These are phyloP conservation scores for Solanum okadae DNA, from an alignment of 257 asterid genomes.

Conservation along the genomic window DNA sequence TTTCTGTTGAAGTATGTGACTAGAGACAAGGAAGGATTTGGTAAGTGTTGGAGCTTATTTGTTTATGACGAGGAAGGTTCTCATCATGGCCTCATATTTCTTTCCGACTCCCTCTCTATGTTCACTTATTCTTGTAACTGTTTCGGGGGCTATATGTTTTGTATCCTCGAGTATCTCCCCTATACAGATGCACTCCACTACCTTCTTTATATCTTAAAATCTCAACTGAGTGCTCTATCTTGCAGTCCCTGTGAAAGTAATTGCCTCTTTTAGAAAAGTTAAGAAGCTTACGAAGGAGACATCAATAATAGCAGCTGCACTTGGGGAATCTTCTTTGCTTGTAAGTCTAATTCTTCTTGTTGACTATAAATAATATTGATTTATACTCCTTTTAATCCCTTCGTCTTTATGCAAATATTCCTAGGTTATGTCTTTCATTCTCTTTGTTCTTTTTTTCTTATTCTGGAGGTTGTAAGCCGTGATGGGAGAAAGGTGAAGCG, in stretches of 20 bases:
- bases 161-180: neutral
- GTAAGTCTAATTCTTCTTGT: slow-evolving; percentile 34
- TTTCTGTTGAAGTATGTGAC: slow-evolving; percentile 56
- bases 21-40: slow-evolving; percentile 60
- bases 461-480: slow-evolving; percentile 67
- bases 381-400: neutral
- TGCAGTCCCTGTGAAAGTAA: slow-evolving; percentile 87
- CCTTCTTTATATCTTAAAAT: neutral
- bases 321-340: slow-evolving; percentile 66
- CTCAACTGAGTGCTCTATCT: slow-evolving; percentile 14
- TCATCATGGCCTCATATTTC: neutral
- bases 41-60: slow-evolving; percentile 29
- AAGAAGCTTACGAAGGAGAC: slow-evolving; percentile 74
- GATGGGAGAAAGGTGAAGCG: slow-evolving; percentile 83
- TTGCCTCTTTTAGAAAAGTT: slow-evolving; percentile 78
- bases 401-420: neutral
- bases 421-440: neutral
- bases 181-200: neutral
- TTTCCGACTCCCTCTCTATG: neutral
- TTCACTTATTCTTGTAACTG: neutral
- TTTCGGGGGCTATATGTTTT: neutral
- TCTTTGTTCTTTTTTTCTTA: neutral
- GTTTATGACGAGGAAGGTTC: neutral
- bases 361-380: neutral
- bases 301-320: slow-evolving; percentile 61